phyloP scores from a whole-genome alignment of 257 asterid species.

The Solanum dulcamara region DNA sequence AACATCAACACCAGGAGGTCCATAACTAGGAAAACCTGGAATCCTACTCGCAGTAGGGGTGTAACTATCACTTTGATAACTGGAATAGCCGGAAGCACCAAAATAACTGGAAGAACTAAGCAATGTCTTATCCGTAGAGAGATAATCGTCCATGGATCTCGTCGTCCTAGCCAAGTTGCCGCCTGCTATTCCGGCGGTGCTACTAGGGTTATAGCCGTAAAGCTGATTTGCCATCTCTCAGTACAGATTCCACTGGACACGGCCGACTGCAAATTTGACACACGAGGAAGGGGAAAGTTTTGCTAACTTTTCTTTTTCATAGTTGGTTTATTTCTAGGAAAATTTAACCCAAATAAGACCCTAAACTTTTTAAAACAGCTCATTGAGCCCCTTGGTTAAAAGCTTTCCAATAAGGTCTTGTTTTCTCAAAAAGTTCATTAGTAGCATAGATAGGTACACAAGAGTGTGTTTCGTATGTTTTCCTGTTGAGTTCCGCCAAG shows the following conservation, averaged over 20 bases:
- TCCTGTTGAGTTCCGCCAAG: too few species aligned
- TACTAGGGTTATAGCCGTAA: conserved; percentile 38
- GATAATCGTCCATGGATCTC: conserved; percentile 43
- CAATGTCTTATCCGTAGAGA: conserved; percentile 34
- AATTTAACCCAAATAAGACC: neutral
- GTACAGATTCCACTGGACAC: neutral
- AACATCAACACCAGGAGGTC: conserved; percentile 70
- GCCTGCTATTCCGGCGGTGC: conserved; percentile 25
- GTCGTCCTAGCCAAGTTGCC: conserved; percentile 23
- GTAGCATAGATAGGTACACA: neutral
- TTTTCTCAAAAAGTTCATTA: neutral
- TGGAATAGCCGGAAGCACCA: conserved; percentile 26
- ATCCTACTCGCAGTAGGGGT: conserved; percentile 17
- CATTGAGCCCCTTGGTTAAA: neutral
- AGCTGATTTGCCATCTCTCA: conserved; percentile 45
- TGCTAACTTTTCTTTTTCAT: neutral
- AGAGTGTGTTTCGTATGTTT: too few species aligned
- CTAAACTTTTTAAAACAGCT: neutral
- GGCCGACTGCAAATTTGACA: neutral
- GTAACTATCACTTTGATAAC: conserved; percentile 26
- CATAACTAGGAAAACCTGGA: conserved; percentile 18
- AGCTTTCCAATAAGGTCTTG: neutral
- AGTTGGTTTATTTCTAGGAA: neutral
- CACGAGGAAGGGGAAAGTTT: neutral
- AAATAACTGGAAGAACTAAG: conserved; percentile 49